Conservation (phyloP, 257 asterid species). For the Solanum acaule region DNA sequence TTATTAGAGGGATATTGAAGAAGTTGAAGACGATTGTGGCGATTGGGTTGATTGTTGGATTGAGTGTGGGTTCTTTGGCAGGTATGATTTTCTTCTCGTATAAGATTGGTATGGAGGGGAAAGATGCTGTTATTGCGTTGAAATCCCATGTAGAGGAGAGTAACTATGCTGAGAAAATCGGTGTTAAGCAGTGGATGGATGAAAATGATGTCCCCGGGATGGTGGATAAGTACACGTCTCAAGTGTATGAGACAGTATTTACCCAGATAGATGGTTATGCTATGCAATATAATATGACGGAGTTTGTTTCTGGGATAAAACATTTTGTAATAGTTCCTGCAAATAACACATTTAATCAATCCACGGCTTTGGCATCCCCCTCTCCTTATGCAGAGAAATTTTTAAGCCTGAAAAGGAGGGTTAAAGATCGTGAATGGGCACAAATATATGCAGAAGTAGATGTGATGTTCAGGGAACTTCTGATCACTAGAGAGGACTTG, state of each 20-base stretch:
- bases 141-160: conserved; percentile 84
- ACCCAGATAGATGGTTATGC: conserved; percentile 77
- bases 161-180: conserved; percentile 83
- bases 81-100: conserved; percentile 79
- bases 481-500: conserved; percentile 66
- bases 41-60: conserved; percentile 68
- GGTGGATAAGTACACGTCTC: conserved; percentile 70
- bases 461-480: conserved; percentile 55
- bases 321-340: conserved; percentile 53
- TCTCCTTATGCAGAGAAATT: conserved; percentile 69
- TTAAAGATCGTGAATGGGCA: conserved; percentile 73
- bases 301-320: conserved; percentile 59
- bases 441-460: conserved; percentile 58
- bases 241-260: conserved; percentile 67
- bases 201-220: conserved; percentile 88
- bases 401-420: conserved; percentile 47
- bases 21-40: conserved; percentile 78
- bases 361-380: conserved; percentile 47
- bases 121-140: conserved; percentile 69
- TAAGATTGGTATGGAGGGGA: conserved; percentile 84
- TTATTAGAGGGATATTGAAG: conserved; percentile 61
- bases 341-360: conserved; percentile 32
- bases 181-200: conserved; percentile 88
- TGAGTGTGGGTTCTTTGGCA: conserved; percentile 61
- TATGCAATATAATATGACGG: conserved; percentile 84